A percentile compares a stretch with the other conserved stretches of the same genome.
phyloP scores from a whole-genome alignment of 2,329 filamentous ascomycete species.

The Tolypocladium sp. region DNA sequence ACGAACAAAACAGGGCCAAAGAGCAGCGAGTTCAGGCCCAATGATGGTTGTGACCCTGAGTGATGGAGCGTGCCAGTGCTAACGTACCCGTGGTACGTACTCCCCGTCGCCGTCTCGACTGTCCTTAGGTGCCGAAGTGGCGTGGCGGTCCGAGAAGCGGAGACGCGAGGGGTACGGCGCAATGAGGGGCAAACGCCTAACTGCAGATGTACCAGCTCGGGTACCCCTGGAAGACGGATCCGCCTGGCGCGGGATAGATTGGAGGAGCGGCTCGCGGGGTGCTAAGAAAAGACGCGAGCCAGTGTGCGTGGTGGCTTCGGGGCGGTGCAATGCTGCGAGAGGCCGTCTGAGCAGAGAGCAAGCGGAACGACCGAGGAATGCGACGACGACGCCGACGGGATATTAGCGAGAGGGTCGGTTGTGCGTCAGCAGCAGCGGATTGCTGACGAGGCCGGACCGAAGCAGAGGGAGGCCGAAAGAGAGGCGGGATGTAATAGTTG shows the following conservation, averaged over 20 bases:
- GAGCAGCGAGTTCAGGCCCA: not conserved
- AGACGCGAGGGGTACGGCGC: slow-evolving; percentile 1
- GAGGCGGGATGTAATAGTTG: not conserved
- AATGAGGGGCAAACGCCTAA: not conserved
- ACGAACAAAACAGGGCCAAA: not conserved
- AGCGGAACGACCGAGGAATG: not conserved
- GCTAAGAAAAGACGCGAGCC: not conserved
- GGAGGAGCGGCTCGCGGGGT: not conserved
- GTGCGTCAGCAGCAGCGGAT: not conserved
- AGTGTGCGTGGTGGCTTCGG: not conserved
- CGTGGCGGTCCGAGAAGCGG: slow-evolving; percentile 9
- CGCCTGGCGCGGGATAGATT: not conserved
- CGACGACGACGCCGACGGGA: not conserved
- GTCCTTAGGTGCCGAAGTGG: slow-evolving; percentile 6
- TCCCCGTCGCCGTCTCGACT: not conserved
- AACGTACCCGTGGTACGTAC: not conserved
- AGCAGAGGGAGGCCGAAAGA: not conserved
- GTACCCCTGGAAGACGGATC: not conserved
- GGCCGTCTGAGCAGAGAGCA: not conserved
- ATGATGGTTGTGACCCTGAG: not conserved
- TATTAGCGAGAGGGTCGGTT: not conserved
- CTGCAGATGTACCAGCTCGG: not conserved
- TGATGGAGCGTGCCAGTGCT: not conserved
- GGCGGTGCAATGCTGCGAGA: not conserved
- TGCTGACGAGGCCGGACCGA: not conserved